Base-by-base conservation (phyloP, 2,329 filamentous ascomycete genomes). In the Colletotrichum spaethianum region DNA sequence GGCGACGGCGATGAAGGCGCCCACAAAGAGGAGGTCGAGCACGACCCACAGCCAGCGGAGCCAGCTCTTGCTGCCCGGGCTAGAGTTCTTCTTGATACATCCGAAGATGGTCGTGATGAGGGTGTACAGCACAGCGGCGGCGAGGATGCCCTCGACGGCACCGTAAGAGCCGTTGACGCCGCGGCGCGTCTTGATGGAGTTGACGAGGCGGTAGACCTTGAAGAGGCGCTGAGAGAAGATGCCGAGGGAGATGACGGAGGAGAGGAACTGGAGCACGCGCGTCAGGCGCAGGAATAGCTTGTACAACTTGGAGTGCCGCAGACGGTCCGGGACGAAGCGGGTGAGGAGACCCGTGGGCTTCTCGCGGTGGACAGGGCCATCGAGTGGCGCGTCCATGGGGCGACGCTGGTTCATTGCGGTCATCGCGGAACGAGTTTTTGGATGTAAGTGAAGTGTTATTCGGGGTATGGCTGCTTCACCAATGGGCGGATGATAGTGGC, bases 71-170 rank as follows among this genome's bases (percentile, higher is more conserved):
- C 76, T 80, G n/a, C 77, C 77, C 2, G 53, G 42, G 31, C 42
- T 52, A 23, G 28, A 50, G 36, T 72, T 78, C 67, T 80, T 80
- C 70, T 83, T 77, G 67, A 79, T 72, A 74, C 80, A 80, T 2
- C 73, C 75, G 23, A 85, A 62, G 6, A 83, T 55, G 66, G 79
- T 82, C 53, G 78, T 76, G 70, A 83, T 74, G 57, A 85, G 75
- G 0, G 82, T 85, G 77, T 86, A 86, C 8, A 82, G 74, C 16
- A 84, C 80, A 5, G 84, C 84, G 6, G 84, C 84, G 12, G 83
- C 81, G 28, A 86, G 80, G 57, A 85, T 85, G 64, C 83, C 83
- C 74, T 85, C 83, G 46, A 86, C 83, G 23, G 83, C 76, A 31
- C 76, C 76, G 8, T 73, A 63, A 3, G 66, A 82, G 31, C 81